These are phyloP conservation scores for Tephrocybe sp. DNA, from an alignment of 768 basidiomycete genomes.

Conservation along the genomic window DNA sequence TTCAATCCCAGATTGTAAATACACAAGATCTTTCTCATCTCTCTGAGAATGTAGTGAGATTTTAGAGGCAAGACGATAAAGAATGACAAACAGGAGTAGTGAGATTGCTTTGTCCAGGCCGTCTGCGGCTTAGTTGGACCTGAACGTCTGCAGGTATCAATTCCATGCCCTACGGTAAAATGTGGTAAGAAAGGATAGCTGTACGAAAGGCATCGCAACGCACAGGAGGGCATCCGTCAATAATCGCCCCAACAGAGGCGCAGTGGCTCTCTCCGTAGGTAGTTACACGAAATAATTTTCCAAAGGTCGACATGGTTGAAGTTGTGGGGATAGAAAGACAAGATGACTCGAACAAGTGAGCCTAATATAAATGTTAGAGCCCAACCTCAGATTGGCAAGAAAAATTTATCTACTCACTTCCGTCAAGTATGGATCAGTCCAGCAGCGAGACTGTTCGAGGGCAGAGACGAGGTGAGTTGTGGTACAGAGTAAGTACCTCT, in stretches of 20 bases:
- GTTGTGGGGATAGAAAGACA: constrained; percentile 2
- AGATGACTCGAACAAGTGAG: constrained; percentile 1
- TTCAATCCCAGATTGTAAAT: constrained; percentile 91
- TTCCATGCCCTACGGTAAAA: constrained; percentile 64
- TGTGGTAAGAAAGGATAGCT: background rate
- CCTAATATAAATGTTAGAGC: background rate
- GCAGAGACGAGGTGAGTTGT: background rate
- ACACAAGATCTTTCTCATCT: constrained; percentile 93
- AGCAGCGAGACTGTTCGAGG: background rate
- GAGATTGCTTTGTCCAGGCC: constrained; percentile 95
- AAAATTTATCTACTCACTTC: background rate
- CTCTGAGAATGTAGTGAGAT: constrained; percentile 44
- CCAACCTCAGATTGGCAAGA: background rate
- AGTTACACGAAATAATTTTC: constrained; percentile 87
- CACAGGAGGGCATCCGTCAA: constrained; percentile 97
- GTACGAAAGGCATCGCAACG: constrained; percentile 19
- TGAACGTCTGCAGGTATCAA: constrained; percentile 85
- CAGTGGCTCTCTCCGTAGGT: constrained; percentile 99
- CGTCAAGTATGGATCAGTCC: background rate
- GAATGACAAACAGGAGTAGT: constrained; percentile 83
- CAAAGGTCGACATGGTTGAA: constrained; percentile 85
- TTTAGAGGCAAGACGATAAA: background rate
- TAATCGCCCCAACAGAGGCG: constrained; percentile 93
- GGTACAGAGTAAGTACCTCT: constrained; percentile 9
- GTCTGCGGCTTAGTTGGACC: constrained; percentile 81